These are phyloP conservation scores for Paracamarosporium sp. DNA, from an alignment of 2,329 filamentous ascomycete species.

Conservation along the genomic window DNA sequence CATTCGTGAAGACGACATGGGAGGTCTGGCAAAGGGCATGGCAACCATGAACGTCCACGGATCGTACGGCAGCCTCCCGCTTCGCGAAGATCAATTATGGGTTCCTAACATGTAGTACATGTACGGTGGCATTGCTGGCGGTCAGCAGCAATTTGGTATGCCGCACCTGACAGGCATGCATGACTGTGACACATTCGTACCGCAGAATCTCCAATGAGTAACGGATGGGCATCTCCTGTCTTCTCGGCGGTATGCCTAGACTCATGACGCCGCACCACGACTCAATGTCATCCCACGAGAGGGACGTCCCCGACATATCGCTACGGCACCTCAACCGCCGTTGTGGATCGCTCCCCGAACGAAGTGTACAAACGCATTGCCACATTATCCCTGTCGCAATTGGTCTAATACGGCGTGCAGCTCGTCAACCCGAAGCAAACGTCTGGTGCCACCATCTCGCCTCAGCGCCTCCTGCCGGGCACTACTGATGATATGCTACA, in stretches of 20 bases:
- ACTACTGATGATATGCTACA: slow-evolving; percentile 91
- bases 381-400: slow-evolving; percentile 58
- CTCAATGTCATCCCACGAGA: slow-evolving; percentile 60
- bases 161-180: slow-evolving; percentile 52
- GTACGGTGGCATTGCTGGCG: slow-evolving; percentile 42
- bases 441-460: slow-evolving; percentile 49
- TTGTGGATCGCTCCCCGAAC: slow-evolving; percentile 58
- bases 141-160: slow-evolving; percentile 36
- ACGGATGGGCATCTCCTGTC: slow-evolving; percentile 55
- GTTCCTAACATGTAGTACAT: slow-evolving; percentile 40
- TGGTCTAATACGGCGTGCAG: slow-evolving; percentile 48
- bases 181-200: slow-evolving; percentile 53
- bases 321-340: slow-evolving; percentile 52
- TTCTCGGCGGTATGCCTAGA: slow-evolving; percentile 56
- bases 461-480: slow-evolving; percentile 79
- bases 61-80: slow-evolving; percentile 38
- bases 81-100: slow-evolving; percentile 46
- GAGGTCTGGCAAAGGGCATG: slow-evolving; percentile 44
- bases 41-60: slow-evolving; percentile 44
- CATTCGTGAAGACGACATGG: slow-evolving; percentile 36
- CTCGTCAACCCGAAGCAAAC: slow-evolving; percentile 50
- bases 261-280: slow-evolving; percentile 60
- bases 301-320: slow-evolving; percentile 59
- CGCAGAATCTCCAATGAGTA: slow-evolving; percentile 54
- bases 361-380: slow-evolving; percentile 55